A percentile compares a stretch with the other conserved stretches of the same genome.
phyloP scores from a whole-genome alignment of 306 rosid genomes.

The Quercus robur region DNA sequence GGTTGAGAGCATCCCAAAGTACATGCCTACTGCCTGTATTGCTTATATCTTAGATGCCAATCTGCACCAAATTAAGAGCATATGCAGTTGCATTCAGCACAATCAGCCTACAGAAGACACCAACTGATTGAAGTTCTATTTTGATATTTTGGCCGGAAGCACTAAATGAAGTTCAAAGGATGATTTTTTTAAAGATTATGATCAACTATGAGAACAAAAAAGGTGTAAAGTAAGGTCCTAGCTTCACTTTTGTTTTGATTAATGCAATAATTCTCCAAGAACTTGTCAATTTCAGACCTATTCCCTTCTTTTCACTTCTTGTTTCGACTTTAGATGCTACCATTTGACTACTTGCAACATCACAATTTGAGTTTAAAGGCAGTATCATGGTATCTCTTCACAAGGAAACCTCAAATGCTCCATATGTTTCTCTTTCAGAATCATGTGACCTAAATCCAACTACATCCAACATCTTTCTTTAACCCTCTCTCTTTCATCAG shows the following conservation, averaged over 20 bases:
- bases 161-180: too few relatives aligned
- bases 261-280: not conserved
- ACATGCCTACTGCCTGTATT: too few relatives aligned
- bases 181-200: too few relatives aligned
- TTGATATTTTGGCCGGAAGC: not conserved
- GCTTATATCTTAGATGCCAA: too few relatives aligned
- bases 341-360: not conserved
- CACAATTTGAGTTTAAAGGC: not conserved
- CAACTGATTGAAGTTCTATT: too few relatives aligned
- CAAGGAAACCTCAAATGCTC: not conserved
- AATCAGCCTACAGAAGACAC: too few relatives aligned
- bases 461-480: slow-evolving; percentile 59
- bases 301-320: not conserved
- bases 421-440: not conserved
- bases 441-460: slow-evolving; percentile 60
- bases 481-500: slow-evolving; percentile 49
- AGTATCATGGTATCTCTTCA: not conserved
- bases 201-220: too few relatives aligned
- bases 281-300: not conserved
- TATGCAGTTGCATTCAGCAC: too few relatives aligned
- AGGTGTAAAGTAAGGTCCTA: not conserved
- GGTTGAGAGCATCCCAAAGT: too few relatives aligned
- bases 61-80: too few relatives aligned
- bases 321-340: not conserved
- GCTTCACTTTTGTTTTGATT: not conserved